Base-by-base conservation (phyloP, 2,329 filamentous ascomycete species). In the Blumeria hordei region DNA sequence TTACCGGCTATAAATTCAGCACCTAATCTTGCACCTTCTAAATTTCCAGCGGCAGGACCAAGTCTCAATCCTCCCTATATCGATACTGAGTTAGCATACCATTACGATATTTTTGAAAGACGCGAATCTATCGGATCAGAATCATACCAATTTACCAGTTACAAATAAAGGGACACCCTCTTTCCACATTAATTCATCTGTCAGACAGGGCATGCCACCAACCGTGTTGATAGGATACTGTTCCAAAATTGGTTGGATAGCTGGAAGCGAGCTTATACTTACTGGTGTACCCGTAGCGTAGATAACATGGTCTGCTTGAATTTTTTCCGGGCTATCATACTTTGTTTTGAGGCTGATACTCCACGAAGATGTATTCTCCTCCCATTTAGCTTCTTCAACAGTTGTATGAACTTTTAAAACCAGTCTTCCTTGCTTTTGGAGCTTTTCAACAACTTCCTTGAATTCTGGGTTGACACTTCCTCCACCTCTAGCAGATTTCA, bases 151-250 rank as follows among this genome's bases (percentile, higher is more conserved):
- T 54, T 78, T 72, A 1, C 83, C 85, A 0, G 80, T 80, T 56
- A 85, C 67, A 62, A 87, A 88, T 1, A 88, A 66, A 1, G 85
- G 85, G 0, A 90, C 75, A n/a, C 77, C 77, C 0, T 80, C 71
- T 39, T 72, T 72, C 85, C 84, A 90, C 73, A 81, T 82, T 57
- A 90, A 69, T 61, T 90, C 83, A 44, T 88, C 77, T 1, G 75
- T 88, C 54, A 90, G 66, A 59, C 81, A 85, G 0, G 85, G 85
- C 18, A 88, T 69, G 0, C 85, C 85, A 3, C 78, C 77, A 28
- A 77, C 72, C 0, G 70, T 73, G 14, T 77, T 67, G 36, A 90
- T 73, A 0, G 82, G 83, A 58, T 81, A 71, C 16, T 77, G 72
- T 3, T 68, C 58, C 8, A 75, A 66, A 63, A 90, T 75, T 0